These are phyloP conservation scores for Penicillium parvum DNA, from an alignment of 495 filamentous ascomycete genomes.

Conservation along the genomic window DNA sequence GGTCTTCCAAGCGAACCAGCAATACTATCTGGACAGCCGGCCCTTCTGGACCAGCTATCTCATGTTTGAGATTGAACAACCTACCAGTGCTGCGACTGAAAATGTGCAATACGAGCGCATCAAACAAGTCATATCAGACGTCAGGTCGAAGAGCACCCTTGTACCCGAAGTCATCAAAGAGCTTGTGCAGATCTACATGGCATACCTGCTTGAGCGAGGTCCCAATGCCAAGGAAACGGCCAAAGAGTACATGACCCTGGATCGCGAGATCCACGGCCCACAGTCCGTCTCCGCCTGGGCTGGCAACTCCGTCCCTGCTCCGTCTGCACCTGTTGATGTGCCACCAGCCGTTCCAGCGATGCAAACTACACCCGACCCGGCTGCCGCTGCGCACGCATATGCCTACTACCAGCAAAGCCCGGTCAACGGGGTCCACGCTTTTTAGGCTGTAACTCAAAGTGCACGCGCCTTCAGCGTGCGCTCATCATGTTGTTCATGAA, in stretches of 20 bases:
- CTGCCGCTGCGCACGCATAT: slow-evolving; percentile 29
- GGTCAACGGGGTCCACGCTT: slow-evolving; percentile 28
- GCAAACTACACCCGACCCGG: slow-evolving; percentile 16
- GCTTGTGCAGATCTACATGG: slow-evolving; percentile 73
- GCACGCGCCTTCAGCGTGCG: slow-evolving; percentile 3
- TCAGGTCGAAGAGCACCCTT: slow-evolving; percentile 71
- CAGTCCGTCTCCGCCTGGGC: slow-evolving; percentile 35
- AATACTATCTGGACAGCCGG: slow-evolving; percentile 82
- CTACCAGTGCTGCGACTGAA: slow-evolving; percentile 64
- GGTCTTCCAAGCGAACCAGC: slow-evolving; percentile 76
- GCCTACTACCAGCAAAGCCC: slow-evolving; percentile 39
- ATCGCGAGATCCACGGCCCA: slow-evolving; percentile 78
- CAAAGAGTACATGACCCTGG: slow-evolving; percentile 79
- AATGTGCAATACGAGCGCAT: slow-evolving; percentile 64
- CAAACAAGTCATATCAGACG: slow-evolving; percentile 73
- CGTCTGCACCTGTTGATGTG: slow-evolving; percentile 8
- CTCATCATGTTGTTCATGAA: slow-evolving; percentile 16
- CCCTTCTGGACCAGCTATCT: slow-evolving; percentile 91
- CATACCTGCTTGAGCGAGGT: slow-evolving; percentile 79
- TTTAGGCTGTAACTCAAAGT: slow-evolving; percentile 3
- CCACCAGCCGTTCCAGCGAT: slow-evolving; percentile 12
- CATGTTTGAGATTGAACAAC: slow-evolving; percentile 84
- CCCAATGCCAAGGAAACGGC: slow-evolving; percentile 76
- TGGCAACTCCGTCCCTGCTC: slow-evolving; percentile 21
- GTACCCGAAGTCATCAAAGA: slow-evolving; percentile 65